Percentiles rank a stretch among this genome's conserved stretches.
Conservation (phyloP, 2,329 filamentous ascomycete species). For the Proliferodiscus dingleyae region DNA sequence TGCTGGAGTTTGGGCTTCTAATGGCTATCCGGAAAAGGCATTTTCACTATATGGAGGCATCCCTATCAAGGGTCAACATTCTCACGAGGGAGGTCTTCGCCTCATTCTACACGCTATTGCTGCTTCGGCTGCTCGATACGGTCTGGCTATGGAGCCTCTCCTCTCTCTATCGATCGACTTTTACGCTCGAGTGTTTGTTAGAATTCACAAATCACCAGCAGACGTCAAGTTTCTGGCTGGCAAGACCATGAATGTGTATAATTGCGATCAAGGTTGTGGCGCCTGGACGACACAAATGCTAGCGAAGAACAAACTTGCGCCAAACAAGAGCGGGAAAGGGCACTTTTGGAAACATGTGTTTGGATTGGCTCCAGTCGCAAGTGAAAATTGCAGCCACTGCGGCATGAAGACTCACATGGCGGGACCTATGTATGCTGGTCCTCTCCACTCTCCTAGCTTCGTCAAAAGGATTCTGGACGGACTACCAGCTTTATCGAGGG, state of each 20-base stretch:
- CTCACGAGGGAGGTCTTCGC: constrained; percentile 84
- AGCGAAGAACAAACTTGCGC: constrained; percentile 59
- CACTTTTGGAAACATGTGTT: constrained; percentile 75
- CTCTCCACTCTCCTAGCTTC: constrained; percentile 79
- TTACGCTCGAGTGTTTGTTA: constrained; percentile 85
- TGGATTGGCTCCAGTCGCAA: constrained; percentile 63
- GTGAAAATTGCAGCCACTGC: constrained; percentile 73
- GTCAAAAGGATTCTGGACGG: constrained; percentile 72
- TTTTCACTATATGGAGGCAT: constrained; percentile 91
- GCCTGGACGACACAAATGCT: constrained; percentile 81
- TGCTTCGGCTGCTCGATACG: constrained; percentile 75
- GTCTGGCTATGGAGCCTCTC: constrained; percentile 82
- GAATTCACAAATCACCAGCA: constrained; percentile 71
- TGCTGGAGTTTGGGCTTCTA: constrained; percentile 89
- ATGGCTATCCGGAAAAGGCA: constrained; percentile 90
- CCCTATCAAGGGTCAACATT: constrained; percentile 77
- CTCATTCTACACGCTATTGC: constrained; percentile 81
- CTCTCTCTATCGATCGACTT: constrained; percentile 95
- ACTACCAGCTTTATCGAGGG: constrained; percentile 60
- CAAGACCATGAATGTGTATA: constrained; percentile 90
- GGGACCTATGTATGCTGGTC: constrained; percentile 93
- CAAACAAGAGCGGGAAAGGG: constrained; percentile 65
- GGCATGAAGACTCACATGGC: constrained; percentile 79
- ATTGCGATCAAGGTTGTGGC: constrained; percentile 87
- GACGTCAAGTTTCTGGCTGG: constrained; percentile 87